phyloP scores from a whole-genome alignment of 2,329 filamentous ascomycete genomes.

The Periconia digitata region DNA sequence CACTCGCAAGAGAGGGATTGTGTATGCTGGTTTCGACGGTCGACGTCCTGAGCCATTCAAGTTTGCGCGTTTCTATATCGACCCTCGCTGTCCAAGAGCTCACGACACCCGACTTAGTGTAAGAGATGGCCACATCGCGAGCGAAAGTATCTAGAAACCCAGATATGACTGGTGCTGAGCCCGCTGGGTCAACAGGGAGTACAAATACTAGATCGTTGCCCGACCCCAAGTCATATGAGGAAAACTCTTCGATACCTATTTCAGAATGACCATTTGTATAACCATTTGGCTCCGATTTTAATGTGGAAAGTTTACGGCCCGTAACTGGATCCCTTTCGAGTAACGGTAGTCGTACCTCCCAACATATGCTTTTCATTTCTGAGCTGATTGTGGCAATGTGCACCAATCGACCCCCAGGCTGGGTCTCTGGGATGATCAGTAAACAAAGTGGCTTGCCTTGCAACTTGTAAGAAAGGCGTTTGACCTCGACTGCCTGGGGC shows the following conservation, averaged over 20 bases:
- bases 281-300: slow-evolving; percentile 23
- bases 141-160: slow-evolving; percentile 86
- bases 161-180: slow-evolving; percentile 68
- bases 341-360: slow-evolving; percentile 69
- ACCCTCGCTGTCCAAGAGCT: slow-evolving; percentile 85
- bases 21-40: slow-evolving; percentile 76
- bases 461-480: slow-evolving; percentile 59
- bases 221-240: slow-evolving; percentile 66
- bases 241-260: slow-evolving; percentile 65
- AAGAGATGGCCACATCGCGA: slow-evolving; percentile 82
- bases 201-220: slow-evolving; percentile 60
- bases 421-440: slow-evolving; percentile 69
- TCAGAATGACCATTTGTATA: slow-evolving; percentile 32
- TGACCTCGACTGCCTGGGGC: slow-evolving; percentile 60
- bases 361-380: slow-evolving; percentile 75
- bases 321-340: slow-evolving; percentile 30
- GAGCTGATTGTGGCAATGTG: slow-evolving; percentile 84
- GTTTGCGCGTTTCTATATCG: slow-evolving; percentile 57
- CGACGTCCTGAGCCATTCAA: slow-evolving; percentile 83
- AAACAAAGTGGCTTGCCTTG: slow-evolving; percentile 77
- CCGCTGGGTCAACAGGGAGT: slow-evolving; percentile 83
- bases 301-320: slow-evolving; percentile 28
- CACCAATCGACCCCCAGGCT: slow-evolving; percentile 51
- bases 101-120: slow-evolving; percentile 72
- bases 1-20: slow-evolving; percentile 76